Conservation (phyloP, 345 rosid genomes). For the Nasturtium officinale region DNA sequence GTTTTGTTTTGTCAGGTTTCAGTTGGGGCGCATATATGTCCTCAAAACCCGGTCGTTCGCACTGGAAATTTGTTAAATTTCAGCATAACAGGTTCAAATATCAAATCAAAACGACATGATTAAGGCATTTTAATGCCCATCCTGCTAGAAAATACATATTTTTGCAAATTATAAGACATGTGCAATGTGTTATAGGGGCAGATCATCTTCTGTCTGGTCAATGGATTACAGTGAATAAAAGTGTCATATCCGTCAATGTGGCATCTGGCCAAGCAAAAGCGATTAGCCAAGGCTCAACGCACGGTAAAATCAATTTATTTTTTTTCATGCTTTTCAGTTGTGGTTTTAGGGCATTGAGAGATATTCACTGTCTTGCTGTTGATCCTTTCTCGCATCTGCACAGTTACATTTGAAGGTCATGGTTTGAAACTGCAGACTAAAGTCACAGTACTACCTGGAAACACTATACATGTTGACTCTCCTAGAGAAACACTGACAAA, state of each 20-base stretch:
- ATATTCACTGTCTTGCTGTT: conserved; percentile 19
- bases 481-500: conserved; percentile 78
- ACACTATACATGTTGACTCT: conserved; percentile 59
- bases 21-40: conserved; percentile 79
- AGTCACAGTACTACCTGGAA: conserved; percentile 64
- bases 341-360: neutral
- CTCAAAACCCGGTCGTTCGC: conserved; percentile 65
- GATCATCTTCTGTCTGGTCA: conserved; percentile 58
- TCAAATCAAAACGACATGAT: neutral
- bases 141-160: neutral
- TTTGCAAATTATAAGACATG: neutral
- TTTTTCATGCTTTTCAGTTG: conserved; percentile 5
- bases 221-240: conserved; percentile 69
- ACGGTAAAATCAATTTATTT: conserved; percentile 50
- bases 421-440: conserved; percentile 64
- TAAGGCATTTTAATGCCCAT: neutral
- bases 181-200: conserved; percentile 50
- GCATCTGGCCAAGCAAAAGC: conserved; percentile 76
- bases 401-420: conserved; percentile 69
- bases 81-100: conserved; percentile 59
- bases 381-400: conserved; percentile 38
- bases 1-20: conserved; percentile 61
- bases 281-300: conserved; percentile 66
- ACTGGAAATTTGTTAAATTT: conserved; percentile 62
- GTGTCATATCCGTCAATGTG: conserved; percentile 58